Base-by-base conservation (phyloP, 306 rosid genomes). In the Glycine latifolia region DNA sequence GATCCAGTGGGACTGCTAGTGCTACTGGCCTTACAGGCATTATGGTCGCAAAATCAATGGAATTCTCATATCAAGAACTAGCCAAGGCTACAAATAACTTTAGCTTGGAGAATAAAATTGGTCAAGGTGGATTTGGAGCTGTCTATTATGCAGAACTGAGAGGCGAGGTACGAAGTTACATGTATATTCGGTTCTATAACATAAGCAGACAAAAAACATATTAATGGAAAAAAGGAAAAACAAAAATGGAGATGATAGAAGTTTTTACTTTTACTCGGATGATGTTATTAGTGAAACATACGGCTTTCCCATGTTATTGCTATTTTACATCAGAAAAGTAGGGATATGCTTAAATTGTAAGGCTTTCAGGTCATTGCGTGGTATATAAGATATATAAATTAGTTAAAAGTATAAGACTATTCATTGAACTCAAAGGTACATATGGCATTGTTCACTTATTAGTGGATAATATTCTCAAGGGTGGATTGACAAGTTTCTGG, bases 41-140 rank as follows among this genome's bases (percentile, higher is more conserved):
- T 65, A 84, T 91, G 16, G 90, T 87, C 43, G 89, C 88, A 58
- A 92, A 92, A 81, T 92, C 97, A 66, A 83, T 91, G 79, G 93
- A 92, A 58, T 91, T 94, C 85, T 81, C 97, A 7, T 89, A 82
- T 39, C 93, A 94, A 82, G 97, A 94, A 89, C 92, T 94, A 72
- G 87, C 96, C 15, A 85, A 69, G 47, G 97, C 96, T 31, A 92
- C 97, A 53, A 86, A 90, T 85, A 70, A 94, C 85, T 94, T 94
- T 81, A 94, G 89, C 71, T n/a, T 89, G 65, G 93, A 89, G 52
- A 80, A 89, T 65, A 92, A 92, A 86, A 92, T 94, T 75, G 98
- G 97, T 52, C 89, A 92, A 89, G 96, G 97, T 72, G 98, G 96
- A 73, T 92, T 94, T 53, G 98, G 97, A 71, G 92, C 92, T 26